A percentile compares a stretch with the other conserved stretches of the same genome.
These are phyloP conservation scores for Claviceps sp. DNA, from an alignment of 2,329 filamentous ascomycete species.

Conservation along the genomic window DNA sequence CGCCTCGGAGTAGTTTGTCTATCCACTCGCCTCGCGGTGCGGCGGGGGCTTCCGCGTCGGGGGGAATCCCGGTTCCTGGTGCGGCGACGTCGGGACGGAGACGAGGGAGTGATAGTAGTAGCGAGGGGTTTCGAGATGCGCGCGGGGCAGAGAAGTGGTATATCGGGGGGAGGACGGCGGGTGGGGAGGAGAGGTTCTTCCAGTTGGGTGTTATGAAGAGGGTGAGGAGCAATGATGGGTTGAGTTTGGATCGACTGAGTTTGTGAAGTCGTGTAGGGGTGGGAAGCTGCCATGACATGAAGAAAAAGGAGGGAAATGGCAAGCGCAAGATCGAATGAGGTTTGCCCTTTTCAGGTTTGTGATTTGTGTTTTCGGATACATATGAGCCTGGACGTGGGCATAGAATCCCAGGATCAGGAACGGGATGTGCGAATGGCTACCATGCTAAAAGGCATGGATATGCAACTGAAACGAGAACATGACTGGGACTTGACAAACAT, in stretches of 20 bases:
- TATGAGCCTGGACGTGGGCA: not conserved
- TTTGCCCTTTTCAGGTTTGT: too few relatives aligned
- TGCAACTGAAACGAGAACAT: constrained; percentile 1
- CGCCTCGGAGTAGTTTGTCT: constrained; percentile 15
- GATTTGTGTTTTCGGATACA: not conserved
- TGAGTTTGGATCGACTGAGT: constrained; percentile 64
- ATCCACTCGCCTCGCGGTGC: constrained; percentile 17
- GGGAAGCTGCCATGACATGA: not conserved
- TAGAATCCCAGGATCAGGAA: not conserved
- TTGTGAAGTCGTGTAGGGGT: constrained; percentile 33
- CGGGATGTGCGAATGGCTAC: not conserved
- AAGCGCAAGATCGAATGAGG: not conserved
- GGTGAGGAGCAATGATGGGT: constrained; percentile 58
- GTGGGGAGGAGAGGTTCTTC: constrained; percentile 70
- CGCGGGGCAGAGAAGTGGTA: constrained; percentile 68
- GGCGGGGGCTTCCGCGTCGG: constrained; percentile 7
- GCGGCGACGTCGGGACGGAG: constrained; percentile 27
- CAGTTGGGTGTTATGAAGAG: constrained; percentile 64
- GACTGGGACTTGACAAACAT: not conserved
- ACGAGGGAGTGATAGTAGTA: constrained; percentile 61
- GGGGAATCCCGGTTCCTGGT: constrained; percentile 26
- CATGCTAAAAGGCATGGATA: not conserved
- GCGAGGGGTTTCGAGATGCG: constrained; percentile 63
- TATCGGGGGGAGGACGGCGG: constrained; percentile 62
- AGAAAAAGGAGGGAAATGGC: not conserved